Conservation (phyloP, 208 protist species). For the Trypanosoma grayi region DNA sequence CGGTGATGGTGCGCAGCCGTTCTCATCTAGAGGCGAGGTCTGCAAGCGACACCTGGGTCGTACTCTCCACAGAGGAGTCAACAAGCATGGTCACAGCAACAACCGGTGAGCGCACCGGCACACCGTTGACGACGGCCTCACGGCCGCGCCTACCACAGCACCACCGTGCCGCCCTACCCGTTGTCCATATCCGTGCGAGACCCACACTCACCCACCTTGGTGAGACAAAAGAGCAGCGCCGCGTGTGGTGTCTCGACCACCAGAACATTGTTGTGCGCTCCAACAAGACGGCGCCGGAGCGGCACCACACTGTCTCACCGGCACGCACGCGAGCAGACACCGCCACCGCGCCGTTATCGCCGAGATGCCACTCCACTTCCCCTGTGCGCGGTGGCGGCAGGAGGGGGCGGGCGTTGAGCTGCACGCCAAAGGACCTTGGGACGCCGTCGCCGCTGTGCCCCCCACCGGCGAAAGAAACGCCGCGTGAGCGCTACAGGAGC, state of each 20-base stretch:
- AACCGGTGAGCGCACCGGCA: neutral
- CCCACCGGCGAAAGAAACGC: conserved; percentile 10
- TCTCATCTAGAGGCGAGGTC: too few species aligned
- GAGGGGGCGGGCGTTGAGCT: too few species aligned
- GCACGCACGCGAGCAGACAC: neutral
- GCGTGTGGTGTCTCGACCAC: conserved; percentile 77
- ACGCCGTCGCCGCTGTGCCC: neutral
- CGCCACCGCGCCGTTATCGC: neutral
- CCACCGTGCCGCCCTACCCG: conserved; percentile 21
- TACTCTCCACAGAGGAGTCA: neutral
- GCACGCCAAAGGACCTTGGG: too few species aligned
- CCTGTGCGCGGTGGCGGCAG: too few species aligned
- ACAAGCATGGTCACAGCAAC: too few species aligned
- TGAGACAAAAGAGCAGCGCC: conserved; percentile 49
- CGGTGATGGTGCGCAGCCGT: too few species aligned
- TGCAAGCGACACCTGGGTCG: conserved; percentile 2
- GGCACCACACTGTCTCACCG: neutral
- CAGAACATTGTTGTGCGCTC: conserved; percentile 73
- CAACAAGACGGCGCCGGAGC: neutral
- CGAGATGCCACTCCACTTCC: too few species aligned
- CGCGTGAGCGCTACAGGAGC: conserved; percentile 8
- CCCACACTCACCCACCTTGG: conserved; percentile 64
- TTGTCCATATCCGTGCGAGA: conserved; percentile 80
- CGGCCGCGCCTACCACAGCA: neutral
- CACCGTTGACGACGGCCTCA: neutral